These are phyloP conservation scores for Testicularia cyperi DNA, from an alignment of 1,284 basidiomycete species.

Conservation along the genomic window DNA sequence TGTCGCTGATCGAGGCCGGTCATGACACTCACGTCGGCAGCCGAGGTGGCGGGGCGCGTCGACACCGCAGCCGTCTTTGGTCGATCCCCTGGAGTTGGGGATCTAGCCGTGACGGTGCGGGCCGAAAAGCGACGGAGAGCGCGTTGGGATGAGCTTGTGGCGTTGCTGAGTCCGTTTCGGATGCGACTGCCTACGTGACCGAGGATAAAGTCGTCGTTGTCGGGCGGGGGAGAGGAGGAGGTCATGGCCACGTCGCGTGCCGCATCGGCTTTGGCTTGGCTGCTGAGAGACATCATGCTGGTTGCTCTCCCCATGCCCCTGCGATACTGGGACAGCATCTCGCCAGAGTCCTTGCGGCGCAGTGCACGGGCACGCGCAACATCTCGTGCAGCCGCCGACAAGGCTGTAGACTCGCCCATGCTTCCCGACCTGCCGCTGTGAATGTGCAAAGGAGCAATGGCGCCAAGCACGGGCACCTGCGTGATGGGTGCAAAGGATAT, in stretches of 20 bases:
- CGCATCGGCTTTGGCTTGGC: slow-evolving; percentile 27
- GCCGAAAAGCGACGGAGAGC: slow-evolving; percentile 27
- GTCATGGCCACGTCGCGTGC: slow-evolving; percentile 8
- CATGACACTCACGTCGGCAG: slow-evolving; percentile 30
- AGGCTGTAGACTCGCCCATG: background rate
- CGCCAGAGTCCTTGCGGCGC: slow-evolving; percentile 44
- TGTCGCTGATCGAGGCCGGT: slow-evolving; percentile 29
- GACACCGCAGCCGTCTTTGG: background rate
- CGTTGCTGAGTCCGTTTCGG: slow-evolving; percentile 1
- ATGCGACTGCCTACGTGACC: slow-evolving; percentile 26
- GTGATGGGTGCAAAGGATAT: slow-evolving; percentile 26
- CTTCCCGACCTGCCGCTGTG: slow-evolving; percentile 6
- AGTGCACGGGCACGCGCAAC: slow-evolving; percentile 8
- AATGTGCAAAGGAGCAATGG: slow-evolving; percentile 20
- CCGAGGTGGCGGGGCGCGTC: slow-evolving; percentile 12
- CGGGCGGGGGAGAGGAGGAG: slow-evolving; percentile 4
- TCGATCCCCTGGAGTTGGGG: slow-evolving; percentile 1
- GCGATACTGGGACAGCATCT: slow-evolving; percentile 56
- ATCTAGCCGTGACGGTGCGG: background rate
- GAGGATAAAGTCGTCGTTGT: slow-evolving; percentile 23
- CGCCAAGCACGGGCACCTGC: slow-evolving; percentile 34
- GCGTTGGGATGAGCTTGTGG: slow-evolving; percentile 9
- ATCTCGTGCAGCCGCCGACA: slow-evolving; percentile 1
- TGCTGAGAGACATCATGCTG: slow-evolving; percentile 34
- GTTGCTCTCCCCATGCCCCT: slow-evolving; percentile 37